Conservation (phyloP, 345 rosid genomes). For the Ceriops zippeliana region DNA sequence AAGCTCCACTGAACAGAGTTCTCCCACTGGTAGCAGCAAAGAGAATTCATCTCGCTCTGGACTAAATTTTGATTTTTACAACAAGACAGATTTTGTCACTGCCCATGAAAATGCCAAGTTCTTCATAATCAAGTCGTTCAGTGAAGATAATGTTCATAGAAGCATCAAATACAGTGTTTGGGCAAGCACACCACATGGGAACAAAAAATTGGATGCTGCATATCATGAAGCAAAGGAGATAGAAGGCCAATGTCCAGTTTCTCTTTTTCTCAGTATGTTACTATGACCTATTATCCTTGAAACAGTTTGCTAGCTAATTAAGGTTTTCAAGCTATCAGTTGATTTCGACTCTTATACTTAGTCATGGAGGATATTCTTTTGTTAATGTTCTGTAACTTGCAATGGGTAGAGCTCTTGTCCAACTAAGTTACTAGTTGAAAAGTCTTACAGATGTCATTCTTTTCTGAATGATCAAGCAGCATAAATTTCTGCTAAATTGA, state of each 20-base stretch:
- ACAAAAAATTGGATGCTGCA: constrained; percentile 62
- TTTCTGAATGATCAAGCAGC: no score
- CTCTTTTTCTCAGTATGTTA: constrained; percentile 58
- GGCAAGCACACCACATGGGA: constrained; percentile 83
- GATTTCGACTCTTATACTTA: no score
- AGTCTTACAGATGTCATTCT: no score
- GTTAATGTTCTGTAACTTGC: no score
- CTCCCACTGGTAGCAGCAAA: constrained; percentile 34
- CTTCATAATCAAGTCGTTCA: constrained; percentile 70
- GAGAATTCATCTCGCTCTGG: constrained; percentile 32
- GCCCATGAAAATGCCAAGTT: constrained; percentile 59
- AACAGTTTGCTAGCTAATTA: no score
- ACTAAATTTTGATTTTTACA: constrained; percentile 36
- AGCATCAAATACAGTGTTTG: constrained; percentile 67
- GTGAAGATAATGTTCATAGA: constrained; percentile 77
- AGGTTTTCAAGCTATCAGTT: no score
- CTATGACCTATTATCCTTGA: not conserved
- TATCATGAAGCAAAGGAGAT: constrained; percentile 54
- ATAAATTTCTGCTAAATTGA: no score
- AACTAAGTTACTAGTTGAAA: no score
- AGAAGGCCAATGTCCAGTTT: constrained; percentile 46
- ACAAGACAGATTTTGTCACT: constrained; percentile 45
- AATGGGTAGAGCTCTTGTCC: no score
- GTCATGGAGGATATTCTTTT: no score
- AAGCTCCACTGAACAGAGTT: constrained; percentile 27